A percentile compares a stretch with the other conserved stretches of the same genome.
phyloP scores from a whole-genome alignment of 2,329 filamentous ascomycete genomes.

The Pleomassaria siparia region DNA sequence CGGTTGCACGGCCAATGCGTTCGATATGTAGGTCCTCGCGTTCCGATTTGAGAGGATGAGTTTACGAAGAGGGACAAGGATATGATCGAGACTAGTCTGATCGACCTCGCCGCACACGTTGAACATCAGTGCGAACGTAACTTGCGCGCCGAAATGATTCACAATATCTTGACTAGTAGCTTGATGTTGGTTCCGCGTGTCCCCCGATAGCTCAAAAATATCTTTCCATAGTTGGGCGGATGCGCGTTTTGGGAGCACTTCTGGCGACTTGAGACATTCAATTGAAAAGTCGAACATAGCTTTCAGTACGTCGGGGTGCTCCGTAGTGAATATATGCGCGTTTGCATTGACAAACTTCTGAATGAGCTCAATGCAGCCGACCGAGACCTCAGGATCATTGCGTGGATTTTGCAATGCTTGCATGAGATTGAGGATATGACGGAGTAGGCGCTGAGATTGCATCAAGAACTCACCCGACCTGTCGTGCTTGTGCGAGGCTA shows the following conservation, averaged over 20 bases:
- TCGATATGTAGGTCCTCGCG: constrained; percentile 33
- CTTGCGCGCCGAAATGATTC: constrained; percentile 34
- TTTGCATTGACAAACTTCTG: constrained; percentile 64
- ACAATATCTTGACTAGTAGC: constrained; percentile 38
- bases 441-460: constrained; percentile 46
- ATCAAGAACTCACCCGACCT: constrained; percentile 25
- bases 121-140: constrained; percentile 33
- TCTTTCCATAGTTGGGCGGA: constrained; percentile 71
- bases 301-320: constrained; percentile 60
- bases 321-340: constrained; percentile 62
- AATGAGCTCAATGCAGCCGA: constrained; percentile 73
- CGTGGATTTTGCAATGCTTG: constrained; percentile 63
- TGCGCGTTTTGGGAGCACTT: constrained; percentile 74
- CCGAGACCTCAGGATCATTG: constrained; percentile 70
- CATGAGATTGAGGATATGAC: constrained; percentile 65
- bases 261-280: constrained; percentile 67
- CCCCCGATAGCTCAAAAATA: constrained; percentile 36
- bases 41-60: constrained; percentile 34
- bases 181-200: constrained; percentile 29
- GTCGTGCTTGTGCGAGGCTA: constrained; percentile 51
- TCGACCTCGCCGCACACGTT: constrained; percentile 42
- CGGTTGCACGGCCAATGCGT: constrained; percentile 30
- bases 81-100: constrained; percentile 35
- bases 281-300: constrained; percentile 73
- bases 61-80: constrained; percentile 35